Evolutionary conservation across 2,329 filamentous ascomycete genomes (phyloP), one percentile per base, ranked within the genome.

Genomic region (Nannizzia gypsea): DNA sequence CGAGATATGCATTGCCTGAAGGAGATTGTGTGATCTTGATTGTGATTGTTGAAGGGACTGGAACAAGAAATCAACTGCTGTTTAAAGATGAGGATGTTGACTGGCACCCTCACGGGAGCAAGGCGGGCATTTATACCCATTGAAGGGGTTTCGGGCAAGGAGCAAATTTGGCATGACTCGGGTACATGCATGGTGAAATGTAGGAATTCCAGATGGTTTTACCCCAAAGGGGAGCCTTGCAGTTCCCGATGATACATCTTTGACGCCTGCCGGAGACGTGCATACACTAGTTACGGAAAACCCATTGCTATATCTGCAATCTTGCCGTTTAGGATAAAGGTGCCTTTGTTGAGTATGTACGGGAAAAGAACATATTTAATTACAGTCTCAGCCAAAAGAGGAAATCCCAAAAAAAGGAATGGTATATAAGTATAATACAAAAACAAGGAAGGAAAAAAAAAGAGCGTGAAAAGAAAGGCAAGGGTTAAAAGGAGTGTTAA

Each of bases 401-500:
- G 44, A 22, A 50, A 13, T 36, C 4, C 31, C 24, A 3, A 28
- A 50, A 15, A 48, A 28, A 50, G 20, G 22, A 54, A 54, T 31
- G 8, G 26, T 54, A 34, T 54, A 54, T 26, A 54, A 17, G 17
- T 52, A 52, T 34, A 34, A 54, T 54, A 54, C 50, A 54, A 54
- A 54, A 54, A 36, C 9, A 3, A 36, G 13, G 31, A 36, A 13
- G 6, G 31, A 13, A 3, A 31, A 31, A 31, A 31, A 15, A 54
- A 6, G 13, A 6, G 1, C 26, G 2, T 13, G 13, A 6, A 11
- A 34, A 6, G n/a, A 34, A 34, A 34, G 15, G 6, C 26, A 17
- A n/a, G 5, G 24, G 9, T 20, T 15, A 24, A 22, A 40, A 11
- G 13, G 31, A 38, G 46, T 9, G 50, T 67, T 67, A 80, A 66